Evolutionary conservation across 2,329 filamentous ascomycete genomes (phyloP), one percentile per base, ranked within the genome.

Genomic region (Aspergillus bombycis): DNA sequence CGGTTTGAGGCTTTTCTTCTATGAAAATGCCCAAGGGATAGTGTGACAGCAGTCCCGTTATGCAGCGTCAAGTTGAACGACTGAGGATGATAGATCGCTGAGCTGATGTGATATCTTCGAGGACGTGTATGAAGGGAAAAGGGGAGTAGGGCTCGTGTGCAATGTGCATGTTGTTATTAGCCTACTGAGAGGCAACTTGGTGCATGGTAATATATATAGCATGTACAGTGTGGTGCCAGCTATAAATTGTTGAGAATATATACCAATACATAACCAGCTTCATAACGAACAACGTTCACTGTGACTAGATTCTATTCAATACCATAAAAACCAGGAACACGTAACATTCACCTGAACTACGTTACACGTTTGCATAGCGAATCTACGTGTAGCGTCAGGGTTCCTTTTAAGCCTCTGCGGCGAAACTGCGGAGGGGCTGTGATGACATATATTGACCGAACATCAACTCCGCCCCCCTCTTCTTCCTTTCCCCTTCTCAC

Each of bases 391-490:
- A 12, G 43, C 23, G 21, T 41, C 7, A 19, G 38, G 16, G 7
- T 34, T 4, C 14, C 19, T 41, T 32, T 36, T 55, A 12, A 23
- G n/a, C 23, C 21, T 55, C 32, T 55, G 34, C 52, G 52, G 50
- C 60, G 52, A 62, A 65, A 53, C 48, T 62, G 65, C 53, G 32
- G 58, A 63, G 61, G 52, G 61, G 62, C 46, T 55, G 28, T 53
- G 54, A 60, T 65, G 57, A 66, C 56, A 62, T 64, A 62, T 43
- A 54, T 59, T 53, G 58, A 53, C 54, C 26, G 64, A 68, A 64
- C 59, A 66, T 58, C 65, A 55, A 48, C 57, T 43, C 50, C 55
- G 62, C 60, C 28, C 65, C 67, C 62, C 62, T 59, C 62, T 50
- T 59, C 66, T 61, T 58, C 61, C 59, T 60, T 61, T 57, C 61